Percentiles rank a stretch among this genome's conserved stretches.
Conservation (phyloP, 495 filamentous ascomycete species). For the Tetracladium marchalianum region DNA sequence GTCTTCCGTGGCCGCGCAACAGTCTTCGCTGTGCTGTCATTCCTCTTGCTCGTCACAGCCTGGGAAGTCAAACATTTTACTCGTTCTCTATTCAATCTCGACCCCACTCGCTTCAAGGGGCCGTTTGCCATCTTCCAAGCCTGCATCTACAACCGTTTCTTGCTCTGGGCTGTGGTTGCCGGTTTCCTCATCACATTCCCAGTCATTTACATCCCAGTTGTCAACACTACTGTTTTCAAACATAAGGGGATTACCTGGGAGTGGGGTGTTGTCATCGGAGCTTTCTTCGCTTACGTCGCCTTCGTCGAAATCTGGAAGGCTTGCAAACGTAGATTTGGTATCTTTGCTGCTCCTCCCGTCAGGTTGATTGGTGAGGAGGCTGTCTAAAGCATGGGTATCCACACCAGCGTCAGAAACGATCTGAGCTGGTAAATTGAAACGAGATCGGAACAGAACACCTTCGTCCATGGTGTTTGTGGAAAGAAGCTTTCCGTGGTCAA, state of each 20-base stretch:
- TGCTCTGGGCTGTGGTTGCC: slow-evolving; percentile 58
- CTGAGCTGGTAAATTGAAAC: too few species aligned
- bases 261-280: slow-evolving; percentile 54
- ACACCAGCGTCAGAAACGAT: too few species aligned
- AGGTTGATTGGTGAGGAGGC: too few species aligned
- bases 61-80: slow-evolving; percentile 66
- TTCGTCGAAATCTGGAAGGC: slow-evolving; percentile 64
- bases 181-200: slow-evolving; percentile 66
- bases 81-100: slow-evolving; percentile 58
- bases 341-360: background rate
- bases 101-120: slow-evolving; percentile 33
- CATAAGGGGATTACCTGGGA: slow-evolving; percentile 66
- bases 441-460: too few species aligned
- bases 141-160: slow-evolving; percentile 60
- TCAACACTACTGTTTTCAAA: slow-evolving; percentile 61
- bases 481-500: too few species aligned
- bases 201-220: slow-evolving; percentile 61
- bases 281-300: slow-evolving; percentile 48
- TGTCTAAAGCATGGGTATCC: too few species aligned
- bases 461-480: too few species aligned
- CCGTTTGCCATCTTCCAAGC: slow-evolving; percentile 29
- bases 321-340: slow-evolving; percentile 36
- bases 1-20: slow-evolving; percentile 65
- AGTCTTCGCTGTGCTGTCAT: slow-evolving; percentile 60
- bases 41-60: slow-evolving; percentile 62